These are phyloP conservation scores for Peronospora destructor DNA, from an alignment of 352 stramenopile species.

Conservation along the genomic window DNA sequence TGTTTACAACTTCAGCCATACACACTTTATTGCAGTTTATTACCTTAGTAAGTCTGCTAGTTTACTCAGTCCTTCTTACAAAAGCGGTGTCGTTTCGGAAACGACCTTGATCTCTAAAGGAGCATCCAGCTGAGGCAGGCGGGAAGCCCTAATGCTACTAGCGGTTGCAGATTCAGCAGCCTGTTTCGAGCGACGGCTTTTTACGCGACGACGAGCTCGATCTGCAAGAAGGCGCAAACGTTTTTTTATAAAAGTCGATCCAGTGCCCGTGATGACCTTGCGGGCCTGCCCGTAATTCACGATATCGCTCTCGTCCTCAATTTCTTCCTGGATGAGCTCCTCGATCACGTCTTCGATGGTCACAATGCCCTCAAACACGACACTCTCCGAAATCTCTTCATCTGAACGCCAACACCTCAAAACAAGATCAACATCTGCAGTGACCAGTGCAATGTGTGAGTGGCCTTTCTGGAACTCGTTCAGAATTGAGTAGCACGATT, in stretches of 20 bases:
- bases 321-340: conserved; percentile 87
- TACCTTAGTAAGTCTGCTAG: neutral
- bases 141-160: conserved; percentile 8
- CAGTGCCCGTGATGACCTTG: conserved; percentile 25
- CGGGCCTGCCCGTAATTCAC: conserved; percentile 50
- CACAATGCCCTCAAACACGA: conserved; percentile 83
- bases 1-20: neutral
- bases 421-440: conserved; percentile 42
- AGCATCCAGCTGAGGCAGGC: conserved; percentile 17
- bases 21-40: neutral
- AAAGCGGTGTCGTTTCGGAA: conserved; percentile 41
- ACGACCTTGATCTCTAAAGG: conserved; percentile 46
- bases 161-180: conserved; percentile 14
- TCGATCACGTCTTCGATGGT: conserved; percentile 93
- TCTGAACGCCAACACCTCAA: conserved; percentile 47
- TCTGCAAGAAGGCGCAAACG: conserved; percentile 34
- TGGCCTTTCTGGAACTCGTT: conserved; percentile 89
- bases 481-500: conserved; percentile 83
- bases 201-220: conserved; percentile 32
- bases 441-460: conserved; percentile 82
- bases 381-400: conserved; percentile 35
- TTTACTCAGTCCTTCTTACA: conserved; percentile 12
- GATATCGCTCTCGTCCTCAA: conserved; percentile 88
- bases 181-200: conserved; percentile 30
- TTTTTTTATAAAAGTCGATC: conserved; percentile 38